phyloP scores from a whole-genome alignment of 208 protist species.

The Vickermania ingenoplastis region DNA sequence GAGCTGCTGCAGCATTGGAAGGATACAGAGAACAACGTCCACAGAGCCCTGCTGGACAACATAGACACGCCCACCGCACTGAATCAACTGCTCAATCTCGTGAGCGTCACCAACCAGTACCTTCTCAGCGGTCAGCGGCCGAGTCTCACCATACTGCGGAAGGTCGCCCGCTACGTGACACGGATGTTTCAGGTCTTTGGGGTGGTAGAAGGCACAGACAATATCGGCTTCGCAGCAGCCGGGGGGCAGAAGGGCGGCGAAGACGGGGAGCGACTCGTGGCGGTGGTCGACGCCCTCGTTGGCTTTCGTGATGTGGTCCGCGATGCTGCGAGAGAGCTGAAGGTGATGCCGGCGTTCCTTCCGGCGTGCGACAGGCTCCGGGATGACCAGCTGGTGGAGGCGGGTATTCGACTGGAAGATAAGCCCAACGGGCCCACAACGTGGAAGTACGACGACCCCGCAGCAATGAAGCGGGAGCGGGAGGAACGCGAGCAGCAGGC shows the following conservation, averaged over 20 bases:
- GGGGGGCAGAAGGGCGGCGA: slow-evolving; percentile 8
- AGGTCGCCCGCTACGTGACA: slow-evolving; percentile 82
- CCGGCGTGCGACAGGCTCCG: slow-evolving; percentile 66
- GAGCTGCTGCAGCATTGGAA: slow-evolving; percentile 30
- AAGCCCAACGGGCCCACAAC: slow-evolving; percentile 47
- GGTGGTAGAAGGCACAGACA: slow-evolving; percentile 69
- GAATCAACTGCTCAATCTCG: slow-evolving; percentile 51
- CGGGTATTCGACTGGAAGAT: slow-evolving; percentile 80
- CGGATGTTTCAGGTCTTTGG: slow-evolving; percentile 91
- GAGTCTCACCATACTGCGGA: slow-evolving; percentile 60
- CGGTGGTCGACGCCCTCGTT: slow-evolving; percentile 60
- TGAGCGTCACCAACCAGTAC: slow-evolving; percentile 84
- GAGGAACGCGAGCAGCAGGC: slow-evolving; percentile 28
- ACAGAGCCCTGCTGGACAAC: slow-evolving; percentile 85
- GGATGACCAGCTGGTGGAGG: slow-evolving; percentile 66
- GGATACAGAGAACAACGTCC: slow-evolving; percentile 55
- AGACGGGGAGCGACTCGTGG: slow-evolving; percentile 21
- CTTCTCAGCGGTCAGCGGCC: slow-evolving; percentile 24
- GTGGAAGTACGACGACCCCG: slow-evolving; percentile 74
- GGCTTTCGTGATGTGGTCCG: slow-evolving; percentile 70
- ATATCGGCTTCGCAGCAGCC: slow-evolving; percentile 33
- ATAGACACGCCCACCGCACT: slow-evolving; percentile 91
- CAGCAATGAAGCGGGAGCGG: slow-evolving; percentile 39
- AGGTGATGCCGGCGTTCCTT: slow-evolving; percentile 37
- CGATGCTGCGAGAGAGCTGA: slow-evolving; percentile 32